These are phyloP conservation scores for Pyrus hybrid DNA, from an alignment of 331 rosid species.

Conservation along the genomic window DNA sequence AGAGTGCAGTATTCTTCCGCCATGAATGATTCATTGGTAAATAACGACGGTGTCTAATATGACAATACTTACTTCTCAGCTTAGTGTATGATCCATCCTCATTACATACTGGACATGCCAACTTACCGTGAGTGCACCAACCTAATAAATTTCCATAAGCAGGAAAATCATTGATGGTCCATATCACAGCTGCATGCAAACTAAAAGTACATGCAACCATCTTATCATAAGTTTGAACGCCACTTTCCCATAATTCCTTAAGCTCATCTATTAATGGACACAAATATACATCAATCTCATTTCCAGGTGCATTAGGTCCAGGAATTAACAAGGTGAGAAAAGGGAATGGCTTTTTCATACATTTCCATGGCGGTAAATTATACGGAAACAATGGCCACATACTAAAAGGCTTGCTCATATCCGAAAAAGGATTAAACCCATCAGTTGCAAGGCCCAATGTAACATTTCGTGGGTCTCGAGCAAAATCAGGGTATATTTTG, in stretches of 20 bases:
- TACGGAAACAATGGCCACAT: not conserved
- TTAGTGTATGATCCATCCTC: no score
- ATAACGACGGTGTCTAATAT: no score
- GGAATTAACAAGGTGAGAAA: not conserved
- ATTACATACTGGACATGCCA: no score
- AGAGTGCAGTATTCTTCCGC: no score
- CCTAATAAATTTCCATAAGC: no score
- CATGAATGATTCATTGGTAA: no score
- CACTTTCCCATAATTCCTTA: not conserved
- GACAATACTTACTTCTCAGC: no score
- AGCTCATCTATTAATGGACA: not conserved
- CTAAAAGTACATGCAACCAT: no score
- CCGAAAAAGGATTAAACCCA: not conserved
- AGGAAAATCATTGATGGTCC: no score
- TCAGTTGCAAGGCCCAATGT: not conserved
- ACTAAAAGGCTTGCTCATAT: not conserved
- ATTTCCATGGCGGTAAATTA: not conserved
- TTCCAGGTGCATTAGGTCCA: not conserved
- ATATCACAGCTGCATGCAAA: no score
- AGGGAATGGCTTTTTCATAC: not conserved
- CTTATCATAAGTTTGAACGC: not conserved
- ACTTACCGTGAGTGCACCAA: no score
- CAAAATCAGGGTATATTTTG: not conserved
- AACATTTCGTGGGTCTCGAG: not conserved
- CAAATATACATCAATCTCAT: not conserved